phyloP scores from a whole-genome alignment of 2,329 filamentous ascomycete species.

The Emmonsia crescens region DNA sequence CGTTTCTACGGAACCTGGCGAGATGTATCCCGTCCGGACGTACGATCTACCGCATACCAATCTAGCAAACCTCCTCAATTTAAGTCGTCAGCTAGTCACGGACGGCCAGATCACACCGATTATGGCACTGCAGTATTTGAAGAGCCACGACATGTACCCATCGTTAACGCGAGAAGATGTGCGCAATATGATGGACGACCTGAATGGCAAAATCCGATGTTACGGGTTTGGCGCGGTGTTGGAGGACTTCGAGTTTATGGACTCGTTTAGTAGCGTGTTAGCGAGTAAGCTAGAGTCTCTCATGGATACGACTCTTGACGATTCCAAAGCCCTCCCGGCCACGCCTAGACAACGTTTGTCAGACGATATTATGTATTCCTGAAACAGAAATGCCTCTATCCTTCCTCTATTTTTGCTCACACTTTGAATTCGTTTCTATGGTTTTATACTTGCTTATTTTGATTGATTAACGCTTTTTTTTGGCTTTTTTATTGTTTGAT shows the following conservation, averaged over 20 bases:
- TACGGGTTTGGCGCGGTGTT: slow-evolving; percentile 71
- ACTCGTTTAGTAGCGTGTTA: slow-evolving; percentile 64
- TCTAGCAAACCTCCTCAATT: slow-evolving; percentile 68
- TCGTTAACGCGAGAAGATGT: slow-evolving; percentile 61
- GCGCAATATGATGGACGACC: slow-evolving; percentile 57
- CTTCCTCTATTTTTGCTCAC: neutral
- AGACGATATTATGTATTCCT: slow-evolving; percentile 11
- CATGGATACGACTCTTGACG: neutral
- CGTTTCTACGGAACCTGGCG: slow-evolving; percentile 40
- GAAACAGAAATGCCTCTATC: slow-evolving; percentile 1
- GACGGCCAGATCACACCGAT: slow-evolving; percentile 81
- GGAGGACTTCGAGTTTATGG: slow-evolving; percentile 55
- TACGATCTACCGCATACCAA: slow-evolving; percentile 69
- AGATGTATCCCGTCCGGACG: slow-evolving; percentile 57
- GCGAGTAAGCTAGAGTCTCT: slow-evolving; percentile 39
- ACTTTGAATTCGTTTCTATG: neutral
- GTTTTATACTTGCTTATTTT: neutral
- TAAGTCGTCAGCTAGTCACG: slow-evolving; percentile 71
- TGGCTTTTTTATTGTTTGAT: neutral
- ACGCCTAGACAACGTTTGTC: neutral
- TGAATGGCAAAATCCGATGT: slow-evolving; percentile 73
- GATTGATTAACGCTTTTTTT: neutral
- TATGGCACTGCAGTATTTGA: slow-evolving; percentile 82
- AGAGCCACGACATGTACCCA: slow-evolving; percentile 57
- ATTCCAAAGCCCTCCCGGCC: neutral